Percentiles rank a stretch among this genome's conserved stretches.
These are phyloP conservation scores for Epichloe coenophiala DNA, from an alignment of 2,329 filamentous ascomycete genomes.

Conservation along the genomic window DNA sequence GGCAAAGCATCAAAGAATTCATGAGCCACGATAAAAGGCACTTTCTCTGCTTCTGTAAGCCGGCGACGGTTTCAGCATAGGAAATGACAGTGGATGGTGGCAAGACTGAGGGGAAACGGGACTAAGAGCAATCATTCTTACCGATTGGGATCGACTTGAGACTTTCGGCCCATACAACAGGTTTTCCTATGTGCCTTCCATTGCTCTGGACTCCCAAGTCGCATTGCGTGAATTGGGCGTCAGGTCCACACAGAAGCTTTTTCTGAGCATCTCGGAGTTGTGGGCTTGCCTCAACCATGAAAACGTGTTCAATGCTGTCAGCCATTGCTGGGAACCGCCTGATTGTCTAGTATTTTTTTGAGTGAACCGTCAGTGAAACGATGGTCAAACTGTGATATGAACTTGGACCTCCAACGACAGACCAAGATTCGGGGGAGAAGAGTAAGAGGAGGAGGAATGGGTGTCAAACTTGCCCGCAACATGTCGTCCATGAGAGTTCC, in stretches of 20 bases:
- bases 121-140: constrained; percentile 21
- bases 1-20: constrained; percentile 98
- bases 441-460: neutral
- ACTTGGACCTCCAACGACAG: neutral
- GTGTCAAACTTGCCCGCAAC: constrained; percentile 50
- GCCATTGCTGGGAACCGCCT: constrained; percentile 69
- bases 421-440: neutral
- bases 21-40: constrained; percentile 89
- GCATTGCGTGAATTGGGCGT: constrained; percentile 53
- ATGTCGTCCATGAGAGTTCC: constrained; percentile 97
- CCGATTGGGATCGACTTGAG: constrained; percentile 67
- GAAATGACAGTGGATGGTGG: neutral
- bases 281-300: constrained; percentile 86
- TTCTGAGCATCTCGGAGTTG: constrained; percentile 67
- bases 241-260: constrained; percentile 62
- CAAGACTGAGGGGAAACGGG: neutral
- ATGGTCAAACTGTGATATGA: neutral
- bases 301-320: constrained; percentile 69
- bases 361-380: neutral
- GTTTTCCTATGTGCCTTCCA: constrained; percentile 59
- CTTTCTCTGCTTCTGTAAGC: constrained; percentile 47
- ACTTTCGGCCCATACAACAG: constrained; percentile 85
- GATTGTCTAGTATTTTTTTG: constrained; percentile 48
- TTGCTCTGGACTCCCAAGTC: constrained; percentile 60
- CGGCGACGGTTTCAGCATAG: neutral